Evolutionary conservation across 2,329 filamentous ascomycete genomes (phyloP), one percentile per base, ranked within the genome.

Genomic region (Cytospora chrysosperma): DNA sequence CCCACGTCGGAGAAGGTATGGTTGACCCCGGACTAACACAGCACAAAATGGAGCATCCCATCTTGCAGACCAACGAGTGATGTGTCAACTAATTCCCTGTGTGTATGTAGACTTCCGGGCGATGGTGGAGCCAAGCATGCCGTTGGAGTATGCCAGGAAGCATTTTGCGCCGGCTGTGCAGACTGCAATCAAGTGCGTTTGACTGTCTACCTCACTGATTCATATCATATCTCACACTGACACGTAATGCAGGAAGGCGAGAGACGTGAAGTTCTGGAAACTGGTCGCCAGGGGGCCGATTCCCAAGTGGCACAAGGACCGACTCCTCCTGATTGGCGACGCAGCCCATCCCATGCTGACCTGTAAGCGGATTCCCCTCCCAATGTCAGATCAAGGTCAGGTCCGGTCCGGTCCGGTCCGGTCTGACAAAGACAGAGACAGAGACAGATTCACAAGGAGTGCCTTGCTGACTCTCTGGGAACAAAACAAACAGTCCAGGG

Each of bases 181-280:
- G 3, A 24, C 19, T 30, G 57, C 49, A 5, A 10, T 59, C 24
- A 53, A 53, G 57, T 59, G 9, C 24, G 57, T 59, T 9, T 9
- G 15, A 19, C 15, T 8, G n/a, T n/a, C n/a, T n/a, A n/a, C n/a
- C 15, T 4, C 15, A 30, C 49, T 13, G 21, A 4, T 12, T 13
- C 2, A 8, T 13, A 13, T 5, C 13, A 12, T 13, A 34, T 34
- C 30, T 34, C 13, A 12, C 27, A 5, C 49, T 59, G 3, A 59
- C 10, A 43, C 8, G 4, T 12, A 4, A 21, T 24, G 0, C 26
- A 59, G 57, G 19, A 59, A 59, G 34, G 57, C 57, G 1, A 59
- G 49, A 21, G 57, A 59, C n/a, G 57, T 59, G 12, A 59, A 59
- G 26, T 59, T 59, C 32, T 59, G 57, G 57, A 59, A 59, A 17